Base-by-base conservation (phyloP, 345 rosid genomes). In the Acer campestre region DNA sequence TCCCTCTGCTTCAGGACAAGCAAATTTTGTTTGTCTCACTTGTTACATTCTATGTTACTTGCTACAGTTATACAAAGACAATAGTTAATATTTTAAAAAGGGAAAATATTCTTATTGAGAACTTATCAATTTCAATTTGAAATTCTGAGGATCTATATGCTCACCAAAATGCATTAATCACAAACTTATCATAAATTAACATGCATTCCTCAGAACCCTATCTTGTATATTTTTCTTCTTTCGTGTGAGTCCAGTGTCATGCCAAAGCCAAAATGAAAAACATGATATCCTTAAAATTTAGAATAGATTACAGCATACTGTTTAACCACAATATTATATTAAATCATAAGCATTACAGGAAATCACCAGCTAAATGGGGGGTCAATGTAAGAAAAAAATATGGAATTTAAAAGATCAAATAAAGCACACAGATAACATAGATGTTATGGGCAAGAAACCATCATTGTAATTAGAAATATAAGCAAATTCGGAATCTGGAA, bases 401-500 rank as follows among this genome's bases (percentile, higher is more conserved):
- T 17, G 13, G 44, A 9, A 77, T 63, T 25, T 17, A 68, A 6
- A 70, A 71, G 25, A 23, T 35, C 0, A 75, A 25, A 63, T 68
- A 31, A 55, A 25, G 16, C 8, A 42, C 14, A 61, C 2, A 25
- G 25, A 70, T 31, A 35, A 74, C 1, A 49, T 12, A 68, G 65
- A 67, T 68, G 27, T 61, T 65, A 23, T 49, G 25, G 65, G 35
- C 61, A 40, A 38, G 46, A 31, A 23, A 48, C 10, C n/a, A 71
- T 42, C 31, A 67, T 12, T 18, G 10, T 18, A 68, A 55, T 51
- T 23, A 17, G 51, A 13, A 35, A 78, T 18, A 61, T 1, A 55
- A 18, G 23, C 11, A 64, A 73, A 77, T 14, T 25, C 25, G 66
- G 40, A 22, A 46, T 49, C 23, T 25, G 78, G 49, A 77, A 51